Evolutionary conservation across 2,329 filamentous ascomycete genomes (phyloP).

Genomic region (Epichloe baconii): DNA sequence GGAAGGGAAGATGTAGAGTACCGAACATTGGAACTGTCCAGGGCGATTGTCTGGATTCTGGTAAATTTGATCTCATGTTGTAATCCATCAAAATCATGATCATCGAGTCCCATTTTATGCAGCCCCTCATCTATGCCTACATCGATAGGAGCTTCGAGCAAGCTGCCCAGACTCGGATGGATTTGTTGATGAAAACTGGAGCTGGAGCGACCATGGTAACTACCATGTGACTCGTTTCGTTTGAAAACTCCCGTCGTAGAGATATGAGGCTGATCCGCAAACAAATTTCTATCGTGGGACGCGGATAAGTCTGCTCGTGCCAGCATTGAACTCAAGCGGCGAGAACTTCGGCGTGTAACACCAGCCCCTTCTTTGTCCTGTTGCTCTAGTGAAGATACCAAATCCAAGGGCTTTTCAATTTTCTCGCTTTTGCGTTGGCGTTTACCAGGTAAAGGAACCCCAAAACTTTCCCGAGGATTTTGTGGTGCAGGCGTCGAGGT

Average conservation of each 20-base stretch:
- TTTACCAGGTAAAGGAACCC: conserved; percentile 41
- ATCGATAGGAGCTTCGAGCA: conserved; percentile 57
- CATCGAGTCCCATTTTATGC: conserved; percentile 58
- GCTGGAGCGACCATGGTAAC: conserved; percentile 25
- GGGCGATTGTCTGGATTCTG: conserved; percentile 54
- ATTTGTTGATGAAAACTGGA: conserved; percentile 31
- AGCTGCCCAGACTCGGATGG: conserved; percentile 43
- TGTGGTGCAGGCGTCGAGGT: conserved; percentile 63
- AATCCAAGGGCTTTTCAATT: conserved; percentile 40
- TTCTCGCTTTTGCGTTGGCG: conserved; percentile 38
- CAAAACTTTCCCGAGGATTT: conserved; percentile 65
- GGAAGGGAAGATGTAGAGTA: conserved; percentile 44
- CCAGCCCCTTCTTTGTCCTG: conserved; percentile 43
- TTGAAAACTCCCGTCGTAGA: conserved; percentile 34
- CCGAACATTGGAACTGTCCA: conserved; percentile 47
- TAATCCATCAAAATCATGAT: conserved; percentile 58
- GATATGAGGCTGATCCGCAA: conserved; percentile 49
- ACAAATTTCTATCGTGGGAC: conserved; percentile 69
- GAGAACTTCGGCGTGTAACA: conserved; percentile 45
- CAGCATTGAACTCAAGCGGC: conserved; percentile 82
- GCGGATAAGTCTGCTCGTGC: conserved; percentile 77
- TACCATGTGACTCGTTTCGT: conserved; percentile 57
- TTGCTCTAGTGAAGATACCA: conserved; percentile 59
- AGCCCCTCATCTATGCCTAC: conserved; percentile 59
- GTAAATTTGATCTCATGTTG: conserved; percentile 59